Evolutionary conservation across 2,329 filamentous ascomycete genomes (phyloP).

Genomic region (Microsporum ferrugineum): DNA sequence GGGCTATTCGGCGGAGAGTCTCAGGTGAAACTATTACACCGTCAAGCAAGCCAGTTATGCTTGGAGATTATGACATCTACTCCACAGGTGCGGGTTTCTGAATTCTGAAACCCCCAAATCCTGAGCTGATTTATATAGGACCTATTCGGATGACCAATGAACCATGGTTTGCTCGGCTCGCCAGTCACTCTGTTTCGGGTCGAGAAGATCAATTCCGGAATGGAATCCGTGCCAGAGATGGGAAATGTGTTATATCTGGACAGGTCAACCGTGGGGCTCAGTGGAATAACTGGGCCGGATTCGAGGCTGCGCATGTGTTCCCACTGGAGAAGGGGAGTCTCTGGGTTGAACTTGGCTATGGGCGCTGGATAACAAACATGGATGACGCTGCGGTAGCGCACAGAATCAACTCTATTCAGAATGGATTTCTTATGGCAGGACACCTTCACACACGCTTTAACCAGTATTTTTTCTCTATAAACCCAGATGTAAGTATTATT

Average conservation of each 20-base stretch:
- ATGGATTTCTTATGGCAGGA: no score
- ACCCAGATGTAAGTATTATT: not conserved
- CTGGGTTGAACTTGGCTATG: no score
- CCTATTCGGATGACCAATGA: conserved; percentile 13
- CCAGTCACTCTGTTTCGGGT: conserved; percentile 9
- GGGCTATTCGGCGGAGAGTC: conserved; percentile 8
- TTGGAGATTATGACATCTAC: not conserved
- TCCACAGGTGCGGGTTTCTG: no score
- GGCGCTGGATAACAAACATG: no score
- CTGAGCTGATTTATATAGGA: conserved; percentile 11
- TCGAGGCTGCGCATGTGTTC: no score
- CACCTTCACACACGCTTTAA: no score
- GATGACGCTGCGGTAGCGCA: no score
- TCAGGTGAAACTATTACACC: conserved; percentile 8
- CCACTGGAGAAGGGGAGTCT: no score
- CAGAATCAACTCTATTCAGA: no score
- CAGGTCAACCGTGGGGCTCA: conserved; percentile 8
- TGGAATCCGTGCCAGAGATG: conserved; percentile 16
- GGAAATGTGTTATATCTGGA: conserved; percentile 17
- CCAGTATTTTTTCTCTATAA: no score
- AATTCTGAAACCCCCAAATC: not conserved
- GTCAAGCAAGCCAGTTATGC: conserved; percentile 7
- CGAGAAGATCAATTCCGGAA: conserved; percentile 13
- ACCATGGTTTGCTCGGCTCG: conserved; percentile 11
- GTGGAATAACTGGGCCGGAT: not conserved